A percentile compares a stretch with the other conserved stretches of the same genome.
phyloP scores from a whole-genome alignment of 2,329 filamentous ascomycete species.

The Arthrobotrys sinensis region DNA sequence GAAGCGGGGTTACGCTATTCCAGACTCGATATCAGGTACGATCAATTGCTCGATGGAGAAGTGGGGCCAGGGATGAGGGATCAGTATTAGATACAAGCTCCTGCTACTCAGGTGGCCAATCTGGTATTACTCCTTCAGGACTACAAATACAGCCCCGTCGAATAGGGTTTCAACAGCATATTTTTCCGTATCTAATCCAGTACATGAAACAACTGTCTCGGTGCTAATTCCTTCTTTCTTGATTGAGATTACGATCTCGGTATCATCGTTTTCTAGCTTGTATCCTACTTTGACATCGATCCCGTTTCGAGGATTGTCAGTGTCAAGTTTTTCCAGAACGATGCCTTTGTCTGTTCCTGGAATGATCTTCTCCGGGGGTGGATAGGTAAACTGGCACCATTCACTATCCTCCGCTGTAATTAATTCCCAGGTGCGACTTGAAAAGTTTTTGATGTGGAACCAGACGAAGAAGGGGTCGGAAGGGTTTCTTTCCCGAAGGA shows the following conservation, averaged over 20 bases:
- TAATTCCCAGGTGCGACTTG: background rate
- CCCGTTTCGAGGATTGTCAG: background rate
- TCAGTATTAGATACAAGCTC: background rate
- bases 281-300: slow-evolving; percentile 6
- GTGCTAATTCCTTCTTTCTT: background rate
- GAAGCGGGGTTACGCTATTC: slow-evolving; percentile 41
- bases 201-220: slow-evolving; percentile 10
- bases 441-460: background rate
- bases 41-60: slow-evolving; percentile 10
- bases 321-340: background rate
- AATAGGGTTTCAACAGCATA: slow-evolving; percentile 26
- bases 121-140: background rate
- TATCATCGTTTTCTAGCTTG: background rate
- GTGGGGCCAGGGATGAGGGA: background rate
- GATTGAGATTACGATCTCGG: background rate
- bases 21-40: slow-evolving; percentile 11
- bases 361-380: slow-evolving; percentile 10
- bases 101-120: background rate
- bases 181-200: slow-evolving; percentile 10
- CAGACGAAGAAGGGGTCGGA: background rate
- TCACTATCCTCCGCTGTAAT: background rate
- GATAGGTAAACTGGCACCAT: slow-evolving; percentile 1
- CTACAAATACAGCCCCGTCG: slow-evolving; percentile 23
- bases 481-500: background rate
- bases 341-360: background rate